Evolutionary conservation across 208 protist genomes (phyloP).

Genomic region (Zelonia costaricensis): DNA sequence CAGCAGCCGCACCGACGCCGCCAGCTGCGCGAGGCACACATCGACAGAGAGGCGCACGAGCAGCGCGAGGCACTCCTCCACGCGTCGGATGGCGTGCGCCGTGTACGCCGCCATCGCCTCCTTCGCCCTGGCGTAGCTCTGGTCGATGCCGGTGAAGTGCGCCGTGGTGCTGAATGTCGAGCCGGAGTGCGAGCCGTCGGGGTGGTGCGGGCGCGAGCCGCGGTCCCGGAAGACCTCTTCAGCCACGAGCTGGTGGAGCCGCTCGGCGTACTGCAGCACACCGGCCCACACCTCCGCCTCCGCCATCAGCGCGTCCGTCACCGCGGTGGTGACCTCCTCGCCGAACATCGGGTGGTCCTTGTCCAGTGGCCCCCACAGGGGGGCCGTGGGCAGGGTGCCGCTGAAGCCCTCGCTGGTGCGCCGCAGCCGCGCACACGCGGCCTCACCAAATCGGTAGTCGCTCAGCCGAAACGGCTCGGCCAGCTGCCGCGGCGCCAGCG

Average conservation of each 20-base stretch:
- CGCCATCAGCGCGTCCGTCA: slow-evolving; percentile 24
- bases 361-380: not conserved
- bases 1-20: slow-evolving; percentile 13
- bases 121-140: slow-evolving; percentile 49
- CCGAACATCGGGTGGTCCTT: too few species aligned
- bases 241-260: slow-evolving; percentile 41
- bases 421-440: slow-evolving; percentile 34
- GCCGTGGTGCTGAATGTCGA: slow-evolving; percentile 38
- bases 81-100: not conserved
- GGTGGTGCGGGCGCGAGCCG: not conserved
- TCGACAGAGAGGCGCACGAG: slow-evolving; percentile 29
- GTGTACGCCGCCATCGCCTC: slow-evolving; percentile 11
- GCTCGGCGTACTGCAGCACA: slow-evolving; percentile 40
- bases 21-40: slow-evolving; percentile 20
- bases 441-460: slow-evolving; percentile 61
- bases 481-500: slow-evolving; percentile 55
- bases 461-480: slow-evolving; percentile 50
- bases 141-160: slow-evolving; percentile 59
- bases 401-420: slow-evolving; percentile 36
- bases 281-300: slow-evolving; percentile 54
- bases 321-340: not conserved
- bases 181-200: not conserved
- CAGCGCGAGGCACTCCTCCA: slow-evolving; percentile 26
- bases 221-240: slow-evolving; percentile 34
- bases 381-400: slow-evolving; percentile 1